Evolutionary conservation across 2,329 filamentous ascomycete species (phyloP).

Genomic region (Monosporascus sp.): DNA sequence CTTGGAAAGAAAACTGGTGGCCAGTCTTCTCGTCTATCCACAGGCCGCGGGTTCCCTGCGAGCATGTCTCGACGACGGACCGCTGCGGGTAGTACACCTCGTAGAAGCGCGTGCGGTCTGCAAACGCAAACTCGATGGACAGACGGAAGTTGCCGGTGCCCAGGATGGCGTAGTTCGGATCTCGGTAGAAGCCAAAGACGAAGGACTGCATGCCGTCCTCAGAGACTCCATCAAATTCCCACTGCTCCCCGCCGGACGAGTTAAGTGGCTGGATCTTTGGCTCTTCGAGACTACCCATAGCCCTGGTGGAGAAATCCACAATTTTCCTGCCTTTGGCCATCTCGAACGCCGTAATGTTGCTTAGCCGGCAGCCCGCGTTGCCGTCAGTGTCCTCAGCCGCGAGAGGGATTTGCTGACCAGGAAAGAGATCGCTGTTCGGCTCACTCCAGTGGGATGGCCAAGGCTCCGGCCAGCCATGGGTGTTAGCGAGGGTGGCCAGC

Average conservation of each 20-base stretch:
- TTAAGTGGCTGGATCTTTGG: constrained; percentile 20
- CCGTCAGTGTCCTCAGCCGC: not conserved
- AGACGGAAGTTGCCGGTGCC: constrained; percentile 23
- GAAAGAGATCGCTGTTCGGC: not conserved
- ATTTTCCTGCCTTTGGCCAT: constrained; percentile 5
- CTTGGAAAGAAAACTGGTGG: constrained; percentile 4
- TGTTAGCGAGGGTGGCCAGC: too few species aligned
- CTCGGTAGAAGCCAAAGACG: constrained; percentile 24
- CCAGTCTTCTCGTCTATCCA: constrained; percentile 6
- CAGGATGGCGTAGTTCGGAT: constrained; percentile 22
- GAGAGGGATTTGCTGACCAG: not conserved
- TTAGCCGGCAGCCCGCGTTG: not conserved
- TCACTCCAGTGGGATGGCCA: too few species aligned
- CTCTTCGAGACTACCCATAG: too few species aligned
- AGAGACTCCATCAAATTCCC: constrained; percentile 24
- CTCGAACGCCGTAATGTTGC: constrained; percentile 6
- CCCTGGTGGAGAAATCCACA: not conserved
- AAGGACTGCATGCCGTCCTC: constrained; percentile 16
- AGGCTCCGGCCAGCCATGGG: too few species aligned
- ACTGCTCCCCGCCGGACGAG: constrained; percentile 21
- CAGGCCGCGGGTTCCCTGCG: not conserved
- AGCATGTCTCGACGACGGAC: not conserved
- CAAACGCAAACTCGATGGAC: constrained; percentile 15
- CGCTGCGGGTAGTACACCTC: not conserved
- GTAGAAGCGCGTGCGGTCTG: constrained; percentile 13